Percentiles rank a stretch among this genome's conserved stretches.
phyloP scores from a whole-genome alignment of 2,329 filamentous ascomycete species.

The Sporothrix humicola region DNA sequence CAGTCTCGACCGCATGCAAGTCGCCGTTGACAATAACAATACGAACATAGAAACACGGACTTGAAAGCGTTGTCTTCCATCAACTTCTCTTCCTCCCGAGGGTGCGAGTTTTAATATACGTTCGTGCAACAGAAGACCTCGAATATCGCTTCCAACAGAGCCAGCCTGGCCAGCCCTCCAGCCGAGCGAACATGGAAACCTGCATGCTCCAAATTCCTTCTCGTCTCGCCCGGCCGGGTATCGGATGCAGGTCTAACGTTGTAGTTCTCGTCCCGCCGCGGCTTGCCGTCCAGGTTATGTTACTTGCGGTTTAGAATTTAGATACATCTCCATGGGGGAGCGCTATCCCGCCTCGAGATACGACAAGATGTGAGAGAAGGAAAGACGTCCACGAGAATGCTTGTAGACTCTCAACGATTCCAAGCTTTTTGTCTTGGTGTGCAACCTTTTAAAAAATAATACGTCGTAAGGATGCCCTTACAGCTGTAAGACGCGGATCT shows the following conservation, averaged over 20 bases:
- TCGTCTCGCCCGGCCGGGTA: slow-evolving; percentile 13
- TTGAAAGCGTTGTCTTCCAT: not conserved
- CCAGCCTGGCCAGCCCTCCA: too few relatives aligned
- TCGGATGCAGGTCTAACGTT: not conserved
- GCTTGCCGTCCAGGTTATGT: slow-evolving; percentile 9
- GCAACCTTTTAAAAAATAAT: not conserved
- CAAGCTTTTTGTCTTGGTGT: not conserved
- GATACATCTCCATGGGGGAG: not conserved
- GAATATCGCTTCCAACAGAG: not conserved
- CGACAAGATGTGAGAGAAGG: not conserved
- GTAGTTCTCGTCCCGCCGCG: slow-evolving; percentile 7
- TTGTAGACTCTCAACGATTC: not conserved
- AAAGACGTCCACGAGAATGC: not conserved
- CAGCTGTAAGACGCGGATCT: slow-evolving; percentile 1
- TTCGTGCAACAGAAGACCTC: slow-evolving; percentile 11
- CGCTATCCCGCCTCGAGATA: not conserved
- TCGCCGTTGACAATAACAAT: not conserved
- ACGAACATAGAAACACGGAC: not conserved
- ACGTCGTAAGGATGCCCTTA: too few relatives aligned
- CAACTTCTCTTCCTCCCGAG: not conserved
- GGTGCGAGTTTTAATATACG: not conserved
- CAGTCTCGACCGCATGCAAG: not conserved
- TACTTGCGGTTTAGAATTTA: too few relatives aligned
- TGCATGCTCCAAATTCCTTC: slow-evolving; percentile 8
- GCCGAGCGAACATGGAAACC: not conserved